Conservation (phyloP, 306 rosid species). For the Lotus japonicus region DNA sequence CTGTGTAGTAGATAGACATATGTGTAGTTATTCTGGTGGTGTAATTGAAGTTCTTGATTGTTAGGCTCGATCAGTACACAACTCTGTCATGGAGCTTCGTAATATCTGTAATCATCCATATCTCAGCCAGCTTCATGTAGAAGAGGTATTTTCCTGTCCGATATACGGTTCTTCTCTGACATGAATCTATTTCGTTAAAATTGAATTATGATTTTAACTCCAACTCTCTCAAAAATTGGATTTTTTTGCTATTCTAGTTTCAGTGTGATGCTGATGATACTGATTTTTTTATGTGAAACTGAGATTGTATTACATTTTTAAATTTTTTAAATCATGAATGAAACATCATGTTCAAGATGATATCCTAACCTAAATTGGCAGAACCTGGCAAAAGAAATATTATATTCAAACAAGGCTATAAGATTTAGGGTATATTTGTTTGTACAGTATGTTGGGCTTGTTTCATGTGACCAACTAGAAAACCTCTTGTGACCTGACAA, state of each 20-base stretch:
- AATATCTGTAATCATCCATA: conserved; percentile 99
- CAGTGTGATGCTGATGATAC: not conserved
- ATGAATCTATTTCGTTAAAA: conserved; percentile 12
- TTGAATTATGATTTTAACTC: not conserved
- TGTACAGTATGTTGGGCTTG: not conserved
- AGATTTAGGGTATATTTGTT: not conserved
- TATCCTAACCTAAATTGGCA: conserved; percentile 3
- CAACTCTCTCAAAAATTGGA: not conserved
- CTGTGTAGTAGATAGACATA: not conserved
- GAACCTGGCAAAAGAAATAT: not conserved
- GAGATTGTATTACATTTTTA: not conserved
- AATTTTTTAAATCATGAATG: not conserved
- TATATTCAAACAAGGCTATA: not conserved
- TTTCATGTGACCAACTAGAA: not conserved
- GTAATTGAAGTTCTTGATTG: conserved; percentile 25
- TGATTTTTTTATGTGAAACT: not conserved
- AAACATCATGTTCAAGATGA: not conserved
- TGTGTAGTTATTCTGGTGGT: conserved; percentile 10
- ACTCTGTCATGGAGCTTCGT: conserved; percentile 98
- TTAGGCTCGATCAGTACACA: conserved; percentile 94
- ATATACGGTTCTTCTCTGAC: conserved; percentile 10
- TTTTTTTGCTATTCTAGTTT: not conserved
- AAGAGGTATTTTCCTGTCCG: conserved; percentile 61
- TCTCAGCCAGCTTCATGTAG: conserved; percentile 95
- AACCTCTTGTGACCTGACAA: not conserved